A percentile compares a stretch with the other conserved stretches of the same genome.
Evolutionary conservation across 768 basidiomycete genomes (phyloP).

Genomic region (Boletus insuetus): DNA sequence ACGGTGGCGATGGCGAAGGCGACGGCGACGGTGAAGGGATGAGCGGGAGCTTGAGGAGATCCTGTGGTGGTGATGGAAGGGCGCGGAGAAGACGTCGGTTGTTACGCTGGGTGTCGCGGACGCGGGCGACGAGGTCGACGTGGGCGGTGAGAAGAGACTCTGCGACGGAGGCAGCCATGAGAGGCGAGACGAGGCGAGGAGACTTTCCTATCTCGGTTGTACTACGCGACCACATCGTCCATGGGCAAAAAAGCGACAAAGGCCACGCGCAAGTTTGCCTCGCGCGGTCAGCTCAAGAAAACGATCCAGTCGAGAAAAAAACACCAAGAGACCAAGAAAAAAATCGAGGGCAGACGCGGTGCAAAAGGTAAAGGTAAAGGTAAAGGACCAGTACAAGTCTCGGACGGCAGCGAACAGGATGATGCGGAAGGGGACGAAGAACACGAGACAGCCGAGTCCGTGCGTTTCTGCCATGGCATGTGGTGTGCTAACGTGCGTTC

Average conservation of each 20-base stretch:
- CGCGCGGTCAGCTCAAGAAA: constrained; percentile 86
- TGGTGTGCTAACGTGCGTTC: not conserved
- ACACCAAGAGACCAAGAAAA: constrained; percentile 72
- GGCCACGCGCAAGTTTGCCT: constrained; percentile 81
- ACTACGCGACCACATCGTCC: not conserved
- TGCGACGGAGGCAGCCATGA: constrained; percentile 36
- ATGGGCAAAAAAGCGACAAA: constrained; percentile 57
- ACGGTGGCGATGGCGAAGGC: constrained; percentile 45
- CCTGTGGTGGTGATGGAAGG: constrained; percentile 53
- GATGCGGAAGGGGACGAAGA: constrained; percentile 15
- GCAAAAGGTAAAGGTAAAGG: constrained; percentile 40
- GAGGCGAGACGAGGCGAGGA: not conserved
- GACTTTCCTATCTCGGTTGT: constrained; percentile 18
- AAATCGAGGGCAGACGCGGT: constrained; percentile 59
- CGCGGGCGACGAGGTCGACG: constrained; percentile 51
- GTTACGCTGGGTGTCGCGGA: constrained; percentile 53
- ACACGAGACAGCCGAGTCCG: constrained; percentile 7
- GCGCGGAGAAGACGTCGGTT: constrained; percentile 56
- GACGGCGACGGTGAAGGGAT: constrained; percentile 57
- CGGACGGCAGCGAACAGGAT: constrained; percentile 28
- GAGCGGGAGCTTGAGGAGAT: constrained; percentile 54
- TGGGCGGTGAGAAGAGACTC: constrained; percentile 66
- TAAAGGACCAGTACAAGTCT: constrained; percentile 26
- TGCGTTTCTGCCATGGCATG: not conserved
- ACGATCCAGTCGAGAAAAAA: constrained; percentile 82